Evolutionary conservation across 139 green algal genomes (phyloP).

Genomic region (Ettlia oleoabundans): DNA sequence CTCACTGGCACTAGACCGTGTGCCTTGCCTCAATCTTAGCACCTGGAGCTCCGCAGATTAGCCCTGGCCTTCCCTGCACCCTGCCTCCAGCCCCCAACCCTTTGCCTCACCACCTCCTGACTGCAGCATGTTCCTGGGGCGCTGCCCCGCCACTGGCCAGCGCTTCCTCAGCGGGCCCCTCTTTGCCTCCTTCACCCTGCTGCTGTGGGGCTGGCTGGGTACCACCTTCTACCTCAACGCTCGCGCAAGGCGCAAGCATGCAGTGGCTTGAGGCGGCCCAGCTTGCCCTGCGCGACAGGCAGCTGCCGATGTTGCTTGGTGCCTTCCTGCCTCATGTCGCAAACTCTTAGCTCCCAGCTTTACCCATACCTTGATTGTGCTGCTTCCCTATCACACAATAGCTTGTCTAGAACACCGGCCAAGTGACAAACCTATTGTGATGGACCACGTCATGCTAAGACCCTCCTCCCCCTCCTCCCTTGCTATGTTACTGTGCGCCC

Average conservation of each 20-base stretch:
- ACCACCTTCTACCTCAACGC: neutral
- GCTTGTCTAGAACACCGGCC: too few relatives aligned
- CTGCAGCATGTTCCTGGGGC: constrained; percentile 34
- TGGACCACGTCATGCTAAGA: too few relatives aligned
- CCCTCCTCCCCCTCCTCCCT: too few relatives aligned
- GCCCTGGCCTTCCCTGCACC: neutral
- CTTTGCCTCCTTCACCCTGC: constrained; percentile 19
- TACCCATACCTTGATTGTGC: too few relatives aligned
- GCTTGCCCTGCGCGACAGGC: neutral
- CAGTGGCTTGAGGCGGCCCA: neutral
- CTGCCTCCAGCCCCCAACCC: neutral
- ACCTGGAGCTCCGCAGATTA: neutral
- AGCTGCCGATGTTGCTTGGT: neutral
- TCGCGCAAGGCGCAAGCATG: constrained; percentile 12
- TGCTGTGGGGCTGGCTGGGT: constrained; percentile 34
- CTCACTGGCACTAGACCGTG: too few relatives aligned
- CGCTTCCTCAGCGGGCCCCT: constrained; percentile 10
- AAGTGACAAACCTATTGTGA: too few relatives aligned
- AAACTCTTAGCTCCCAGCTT: too few relatives aligned
- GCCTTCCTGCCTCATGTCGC: neutral
- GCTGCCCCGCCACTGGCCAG: constrained; percentile 20
- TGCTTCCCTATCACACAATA: too few relatives aligned
- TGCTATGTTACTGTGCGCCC: too few relatives aligned
- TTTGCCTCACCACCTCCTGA: neutral
- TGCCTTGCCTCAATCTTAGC: too few relatives aligned